phyloP scores from a whole-genome alignment of 169 alveolate species.

The Eimeria sp. region DNA sequence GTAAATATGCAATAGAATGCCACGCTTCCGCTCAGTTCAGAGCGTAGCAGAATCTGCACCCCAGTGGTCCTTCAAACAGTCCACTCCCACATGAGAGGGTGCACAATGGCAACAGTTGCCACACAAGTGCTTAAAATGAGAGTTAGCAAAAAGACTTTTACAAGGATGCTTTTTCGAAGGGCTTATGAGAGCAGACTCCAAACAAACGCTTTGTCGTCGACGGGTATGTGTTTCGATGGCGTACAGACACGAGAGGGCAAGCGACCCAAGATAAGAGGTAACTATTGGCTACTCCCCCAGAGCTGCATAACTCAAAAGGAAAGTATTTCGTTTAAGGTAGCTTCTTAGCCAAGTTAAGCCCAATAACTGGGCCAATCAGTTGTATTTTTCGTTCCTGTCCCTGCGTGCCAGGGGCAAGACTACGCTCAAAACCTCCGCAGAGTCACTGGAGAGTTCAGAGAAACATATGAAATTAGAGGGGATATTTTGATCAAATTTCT shows the following conservation, averaged over 20 bases:
- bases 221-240: background rate
- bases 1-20: background rate
- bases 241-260: slow-evolving; percentile 13
- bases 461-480: background rate
- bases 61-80: background rate
- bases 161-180: background rate
- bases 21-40: background rate
- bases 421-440: background rate
- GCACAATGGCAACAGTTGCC: slow-evolving; percentile 22
- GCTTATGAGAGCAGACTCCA: background rate
- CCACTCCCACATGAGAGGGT: background rate
- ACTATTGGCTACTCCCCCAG: background rate
- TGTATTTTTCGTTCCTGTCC: background rate
- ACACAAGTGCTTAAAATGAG: background rate
- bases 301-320: background rate
- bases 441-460: background rate
- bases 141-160: background rate
- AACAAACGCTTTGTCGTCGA: background rate
- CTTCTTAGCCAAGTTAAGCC: background rate
- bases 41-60: background rate
- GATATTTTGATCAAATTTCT: background rate
- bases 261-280: background rate
- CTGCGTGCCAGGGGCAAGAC: background rate
- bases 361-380: background rate
- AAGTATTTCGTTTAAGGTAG: background rate